Conservation (phyloP, 768 basidiomycete genomes). For the Trametes meyenii region DNA sequence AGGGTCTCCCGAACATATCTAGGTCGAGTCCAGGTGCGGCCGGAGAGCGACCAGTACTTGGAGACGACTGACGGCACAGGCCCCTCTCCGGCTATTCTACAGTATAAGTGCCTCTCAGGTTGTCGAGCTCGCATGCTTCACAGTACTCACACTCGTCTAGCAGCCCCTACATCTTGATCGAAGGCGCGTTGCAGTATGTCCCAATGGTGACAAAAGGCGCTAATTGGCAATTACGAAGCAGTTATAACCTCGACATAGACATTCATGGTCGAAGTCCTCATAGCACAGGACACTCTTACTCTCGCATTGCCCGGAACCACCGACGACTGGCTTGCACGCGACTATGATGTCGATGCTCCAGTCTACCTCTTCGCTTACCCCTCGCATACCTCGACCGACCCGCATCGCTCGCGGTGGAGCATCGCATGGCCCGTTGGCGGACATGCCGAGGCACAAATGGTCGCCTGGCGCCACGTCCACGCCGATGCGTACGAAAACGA, state of each 20-base stretch:
- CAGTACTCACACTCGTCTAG: too few relatives aligned
- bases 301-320: conserved; percentile 1
- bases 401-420: conserved; percentile 12
- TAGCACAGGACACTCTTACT: neutral
- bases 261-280: conserved; percentile 17
- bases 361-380: conserved; percentile 20
- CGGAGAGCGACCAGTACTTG: too few relatives aligned
- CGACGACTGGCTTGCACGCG: conserved; percentile 24
- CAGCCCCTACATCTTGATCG: too few relatives aligned
- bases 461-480: conserved; percentile 20
- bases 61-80: too few relatives aligned
- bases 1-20: too few relatives aligned
- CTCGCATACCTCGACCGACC: conserved; percentile 9
- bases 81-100: too few relatives aligned
- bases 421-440: conserved; percentile 18
- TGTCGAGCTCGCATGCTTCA: too few relatives aligned
- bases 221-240: neutral
- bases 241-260: neutral
- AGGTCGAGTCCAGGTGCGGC: too few relatives aligned
- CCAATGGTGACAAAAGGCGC: too few relatives aligned
- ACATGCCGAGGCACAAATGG: neutral
- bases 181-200: too few relatives aligned
- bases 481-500: conserved; percentile 15
- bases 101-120: too few relatives aligned
- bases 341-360: conserved; percentile 14